Evolutionary conservation across 352 stramenopile genomes (phyloP).

Genomic region (Globisporangium nagaii): DNA sequence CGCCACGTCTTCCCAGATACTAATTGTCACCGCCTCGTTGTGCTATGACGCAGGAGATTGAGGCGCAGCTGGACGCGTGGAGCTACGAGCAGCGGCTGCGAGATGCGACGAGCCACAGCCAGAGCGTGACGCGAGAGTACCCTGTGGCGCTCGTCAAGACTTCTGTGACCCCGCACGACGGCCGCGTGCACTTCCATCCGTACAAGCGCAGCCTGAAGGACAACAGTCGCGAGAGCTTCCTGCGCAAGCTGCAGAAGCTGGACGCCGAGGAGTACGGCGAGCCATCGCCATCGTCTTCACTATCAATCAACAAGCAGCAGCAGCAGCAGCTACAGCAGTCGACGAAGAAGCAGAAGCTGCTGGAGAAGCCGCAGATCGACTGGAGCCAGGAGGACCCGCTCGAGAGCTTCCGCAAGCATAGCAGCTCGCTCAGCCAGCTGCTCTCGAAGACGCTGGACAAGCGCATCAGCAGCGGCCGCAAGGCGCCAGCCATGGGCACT

Average conservation of each 20-base stretch:
- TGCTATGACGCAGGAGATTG: constrained; percentile 46
- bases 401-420: constrained; percentile 24
- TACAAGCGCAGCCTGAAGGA: constrained; percentile 7
- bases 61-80: constrained; percentile 34
- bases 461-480: constrained; percentile 10
- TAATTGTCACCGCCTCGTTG: too few species aligned
- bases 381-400: constrained; percentile 29
- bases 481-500: constrained; percentile 4
- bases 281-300: not conserved
- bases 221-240: constrained; percentile 30
- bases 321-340: constrained; percentile 4
- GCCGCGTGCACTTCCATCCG: constrained; percentile 1
- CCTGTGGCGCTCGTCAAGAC: constrained; percentile 34
- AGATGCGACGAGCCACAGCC: constrained; percentile 49
- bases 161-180: not conserved
- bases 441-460: constrained; percentile 30
- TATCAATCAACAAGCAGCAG: too few species aligned
- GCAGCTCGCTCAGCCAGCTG: constrained; percentile 24
- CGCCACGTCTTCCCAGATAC: too few species aligned
- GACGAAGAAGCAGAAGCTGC: constrained; percentile 28
- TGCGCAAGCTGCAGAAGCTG: constrained; percentile 33
- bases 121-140: constrained; percentile 30
- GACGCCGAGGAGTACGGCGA: constrained; percentile 40
- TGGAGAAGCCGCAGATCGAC: constrained; percentile 1
- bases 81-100: constrained; percentile 40